Evolutionary conservation across 1,284 basidiomycete species (phyloP).

Genomic region (Trametes sp.): DNA sequence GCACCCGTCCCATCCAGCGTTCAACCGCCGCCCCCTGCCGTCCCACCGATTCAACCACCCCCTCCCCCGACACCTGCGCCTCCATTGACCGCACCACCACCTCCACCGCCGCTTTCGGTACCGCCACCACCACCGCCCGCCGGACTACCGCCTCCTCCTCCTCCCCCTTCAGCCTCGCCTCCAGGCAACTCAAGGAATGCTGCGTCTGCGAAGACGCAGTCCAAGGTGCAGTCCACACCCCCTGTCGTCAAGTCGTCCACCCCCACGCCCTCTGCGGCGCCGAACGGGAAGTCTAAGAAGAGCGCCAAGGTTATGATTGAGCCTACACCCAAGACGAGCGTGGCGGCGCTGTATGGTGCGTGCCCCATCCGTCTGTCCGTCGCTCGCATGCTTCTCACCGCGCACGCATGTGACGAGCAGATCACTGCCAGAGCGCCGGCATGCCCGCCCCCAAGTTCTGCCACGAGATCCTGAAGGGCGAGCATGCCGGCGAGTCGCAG

Average conservation of each 20-base stretch:
- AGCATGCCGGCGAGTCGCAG: slow-evolving; percentile 27
- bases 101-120: slow-evolving; percentile 8
- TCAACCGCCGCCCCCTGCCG: not conserved
- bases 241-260: not conserved
- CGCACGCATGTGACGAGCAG: slow-evolving; percentile 32
- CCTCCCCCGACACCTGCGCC: not conserved
- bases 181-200: not conserved
- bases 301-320: slow-evolving; percentile 23
- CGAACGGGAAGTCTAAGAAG: slow-evolving; percentile 12
- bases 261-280: not conserved
- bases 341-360: slow-evolving; percentile 40
- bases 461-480: slow-evolving; percentile 35
- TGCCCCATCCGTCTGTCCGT: not conserved
- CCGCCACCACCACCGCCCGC: slow-evolving; percentile 10
- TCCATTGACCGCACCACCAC: not conserved
- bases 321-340: slow-evolving; percentile 35
- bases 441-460: slow-evolving; percentile 44
- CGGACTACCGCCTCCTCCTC: slow-evolving; percentile 10
- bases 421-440: slow-evolving; percentile 42
- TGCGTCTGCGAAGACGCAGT: not conserved
- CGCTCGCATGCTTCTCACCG: not conserved
- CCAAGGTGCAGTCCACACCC: not conserved
- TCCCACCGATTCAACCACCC: not conserved
- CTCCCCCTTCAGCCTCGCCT: slow-evolving; percentile 7
- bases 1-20: no score